Conservation (phyloP, 1,139 yeast genomes). For the Taphrina flavorubra region DNA sequence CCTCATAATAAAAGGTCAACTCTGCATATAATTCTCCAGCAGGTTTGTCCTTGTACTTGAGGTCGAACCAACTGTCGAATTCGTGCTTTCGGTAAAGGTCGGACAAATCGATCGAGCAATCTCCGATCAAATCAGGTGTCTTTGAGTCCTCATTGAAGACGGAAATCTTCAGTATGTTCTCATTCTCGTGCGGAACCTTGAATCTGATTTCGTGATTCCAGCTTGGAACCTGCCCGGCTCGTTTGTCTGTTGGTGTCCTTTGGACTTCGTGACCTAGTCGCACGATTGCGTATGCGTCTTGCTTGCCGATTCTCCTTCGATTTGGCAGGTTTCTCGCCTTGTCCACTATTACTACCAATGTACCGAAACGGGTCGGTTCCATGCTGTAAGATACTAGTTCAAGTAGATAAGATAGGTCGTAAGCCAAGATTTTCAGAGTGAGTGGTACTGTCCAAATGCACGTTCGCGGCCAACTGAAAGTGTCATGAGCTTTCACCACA, state of each 20-base stretch:
- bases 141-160: slow-evolving; percentile 85
- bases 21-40: slow-evolving; percentile 91
- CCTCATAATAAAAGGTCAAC: slow-evolving; percentile 83
- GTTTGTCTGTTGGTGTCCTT: slow-evolving; percentile 69
- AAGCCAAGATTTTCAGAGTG: too few species aligned
- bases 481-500: too few species aligned
- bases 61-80: slow-evolving; percentile 82
- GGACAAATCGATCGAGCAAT: slow-evolving; percentile 75
- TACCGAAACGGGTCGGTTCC: slow-evolving; percentile 31
- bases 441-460: too few species aligned
- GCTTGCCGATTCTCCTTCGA: slow-evolving; percentile 80
- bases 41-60: slow-evolving; percentile 69
- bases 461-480: too few species aligned
- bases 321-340: slow-evolving; percentile 68
- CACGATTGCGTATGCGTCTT: slow-evolving; percentile 82
- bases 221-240: slow-evolving; percentile 91
- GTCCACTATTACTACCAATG: slow-evolving; percentile 31
- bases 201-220: slow-evolving; percentile 57
- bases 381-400: background rate
- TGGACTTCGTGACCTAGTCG: slow-evolving; percentile 81
- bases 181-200: slow-evolving; percentile 49
- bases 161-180: slow-evolving; percentile 63
- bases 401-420: too few species aligned
- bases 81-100: slow-evolving; percentile 69
- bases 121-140: slow-evolving; percentile 86